A percentile compares a stretch with the other conserved stretches of the same genome.
phyloP scores from a whole-genome alignment of 768 basidiomycete species.

The Hygrocybe coccinea region DNA sequence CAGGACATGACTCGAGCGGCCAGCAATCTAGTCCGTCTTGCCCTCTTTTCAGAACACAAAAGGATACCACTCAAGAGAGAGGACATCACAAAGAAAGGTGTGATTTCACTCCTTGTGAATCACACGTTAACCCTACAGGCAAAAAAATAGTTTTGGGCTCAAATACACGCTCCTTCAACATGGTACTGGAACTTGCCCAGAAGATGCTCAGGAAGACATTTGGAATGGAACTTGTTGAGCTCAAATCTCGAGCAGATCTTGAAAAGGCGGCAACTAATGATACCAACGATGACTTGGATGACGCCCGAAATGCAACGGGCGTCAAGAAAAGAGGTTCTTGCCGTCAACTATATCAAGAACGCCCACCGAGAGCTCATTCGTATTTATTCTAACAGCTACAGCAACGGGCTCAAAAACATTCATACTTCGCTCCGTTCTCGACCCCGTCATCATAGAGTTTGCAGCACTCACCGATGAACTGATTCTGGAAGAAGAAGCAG shows the following conservation, averaged over 20 bases:
- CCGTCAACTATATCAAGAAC: not conserved
- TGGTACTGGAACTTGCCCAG: slow-evolving; percentile 62
- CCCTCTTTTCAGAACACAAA: slow-evolving; percentile 75
- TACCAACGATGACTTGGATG: slow-evolving; percentile 45
- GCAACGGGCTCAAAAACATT: slow-evolving; percentile 70
- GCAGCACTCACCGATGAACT: slow-evolving; percentile 54
- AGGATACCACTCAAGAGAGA: slow-evolving; percentile 64
- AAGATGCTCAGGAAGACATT: slow-evolving; percentile 57
- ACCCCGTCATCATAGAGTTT: slow-evolving; percentile 55
- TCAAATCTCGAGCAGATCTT: slow-evolving; percentile 56
- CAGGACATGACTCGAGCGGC: slow-evolving; percentile 67
- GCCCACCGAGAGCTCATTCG: not conserved
- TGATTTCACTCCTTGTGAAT: not conserved
- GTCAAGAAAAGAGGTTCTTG: slow-evolving; percentile 62
- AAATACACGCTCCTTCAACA: slow-evolving; percentile 56
- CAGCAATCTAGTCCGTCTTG: slow-evolving; percentile 69
- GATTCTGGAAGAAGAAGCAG: slow-evolving; percentile 44
- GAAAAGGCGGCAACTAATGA: slow-evolving; percentile 43
- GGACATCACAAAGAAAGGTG: slow-evolving; percentile 86
- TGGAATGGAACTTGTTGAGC: slow-evolving; percentile 81
- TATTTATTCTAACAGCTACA: slow-evolving; percentile 35
- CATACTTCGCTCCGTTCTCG: slow-evolving; percentile 72
- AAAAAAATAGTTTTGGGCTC: slow-evolving; percentile 30
- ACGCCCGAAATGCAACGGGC: slow-evolving; percentile 46
- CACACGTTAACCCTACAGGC: not conserved